Percentiles rank a stretch among this genome's conserved stretches.
phyloP scores from a whole-genome alignment of 441 rosid species.

The Hura crepitans region DNA sequence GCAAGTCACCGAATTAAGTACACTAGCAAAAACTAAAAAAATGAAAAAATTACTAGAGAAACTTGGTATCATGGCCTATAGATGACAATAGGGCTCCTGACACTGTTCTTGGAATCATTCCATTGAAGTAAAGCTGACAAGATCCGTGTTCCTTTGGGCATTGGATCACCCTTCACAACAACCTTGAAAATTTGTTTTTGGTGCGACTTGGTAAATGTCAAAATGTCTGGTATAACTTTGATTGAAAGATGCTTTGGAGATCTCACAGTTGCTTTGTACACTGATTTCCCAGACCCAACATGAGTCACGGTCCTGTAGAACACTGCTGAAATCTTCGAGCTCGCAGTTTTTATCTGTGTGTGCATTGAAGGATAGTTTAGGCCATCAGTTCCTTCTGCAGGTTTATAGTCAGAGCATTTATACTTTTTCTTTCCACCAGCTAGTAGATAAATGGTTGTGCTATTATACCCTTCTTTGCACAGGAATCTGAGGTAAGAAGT shows the following conservation, averaged over 20 bases:
- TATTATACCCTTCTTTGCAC: slow-evolving; percentile 54
- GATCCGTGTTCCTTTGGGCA: slow-evolving; percentile 21
- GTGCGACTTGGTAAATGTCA: slow-evolving; percentile 29
- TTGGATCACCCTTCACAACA: slow-evolving; percentile 38
- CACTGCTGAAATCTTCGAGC: slow-evolving; percentile 35
- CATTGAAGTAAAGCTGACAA: slow-evolving; percentile 58
- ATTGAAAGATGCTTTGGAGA: slow-evolving; percentile 39
- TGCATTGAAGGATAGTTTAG: slow-evolving; percentile 70
- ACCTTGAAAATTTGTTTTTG: slow-evolving; percentile 48
- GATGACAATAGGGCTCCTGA: slow-evolving; percentile 57
- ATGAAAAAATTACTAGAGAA: background rate
- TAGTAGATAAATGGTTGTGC: slow-evolving; percentile 32
- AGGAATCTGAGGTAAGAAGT: slow-evolving; percentile 51
- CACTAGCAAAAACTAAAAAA: no score
- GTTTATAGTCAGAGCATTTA: slow-evolving; percentile 38
- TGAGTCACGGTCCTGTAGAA: slow-evolving; percentile 41
- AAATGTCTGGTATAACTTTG: slow-evolving; percentile 30
- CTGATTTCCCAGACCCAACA: slow-evolving; percentile 41
- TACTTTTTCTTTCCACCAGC: slow-evolving; percentile 37
- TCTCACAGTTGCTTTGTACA: slow-evolving; percentile 29
- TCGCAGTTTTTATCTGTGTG: slow-evolving; percentile 23
- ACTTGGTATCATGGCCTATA: slow-evolving; percentile 14
- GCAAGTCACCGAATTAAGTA: no score
- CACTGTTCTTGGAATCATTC: slow-evolving; percentile 50
- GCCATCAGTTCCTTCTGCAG: slow-evolving; percentile 37